Conservation (phyloP, 306 rosid species). For the Trifolium repens region DNA sequence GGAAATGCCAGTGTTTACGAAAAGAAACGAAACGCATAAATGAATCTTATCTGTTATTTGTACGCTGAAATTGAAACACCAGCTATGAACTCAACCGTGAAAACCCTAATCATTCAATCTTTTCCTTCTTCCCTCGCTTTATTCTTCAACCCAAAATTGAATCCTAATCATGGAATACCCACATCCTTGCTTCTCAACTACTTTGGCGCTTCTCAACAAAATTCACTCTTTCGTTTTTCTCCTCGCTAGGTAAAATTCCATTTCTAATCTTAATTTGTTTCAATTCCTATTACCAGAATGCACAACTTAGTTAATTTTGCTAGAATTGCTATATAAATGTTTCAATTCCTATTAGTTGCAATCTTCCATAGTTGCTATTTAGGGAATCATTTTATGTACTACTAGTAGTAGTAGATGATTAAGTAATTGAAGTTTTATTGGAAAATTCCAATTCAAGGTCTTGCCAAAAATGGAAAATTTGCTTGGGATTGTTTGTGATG, state of each 20-base stretch:
- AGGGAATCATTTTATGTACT: neutral
- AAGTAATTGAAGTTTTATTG: neutral
- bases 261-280: neutral
- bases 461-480: constrained; percentile 11
- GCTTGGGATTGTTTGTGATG: neutral
- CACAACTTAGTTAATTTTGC: neutral
- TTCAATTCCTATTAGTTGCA: constrained; percentile 21
- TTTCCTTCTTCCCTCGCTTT: neutral
- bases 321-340: neutral
- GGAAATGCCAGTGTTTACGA: too few species aligned
- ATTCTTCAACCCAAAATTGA: neutral
- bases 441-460: constrained; percentile 18
- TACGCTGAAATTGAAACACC: neutral
- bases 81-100: constrained; percentile 9
- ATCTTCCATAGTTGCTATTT: constrained; percentile 18
- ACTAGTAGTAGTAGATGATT: neutral
- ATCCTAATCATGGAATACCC: neutral
- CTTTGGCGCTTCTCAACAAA: constrained; percentile 27
- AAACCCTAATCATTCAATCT: constrained; percentile 5
- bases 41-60: too few species aligned
- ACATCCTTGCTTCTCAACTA: neutral
- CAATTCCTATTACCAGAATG: neutral
- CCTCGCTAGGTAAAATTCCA: constrained; percentile 10
- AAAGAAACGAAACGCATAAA: too few species aligned
- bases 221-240: constrained; percentile 14